Base-by-base conservation (phyloP, 371 early-diverging fungal genomes). In the Lichtheimia corymbifera region DNA sequence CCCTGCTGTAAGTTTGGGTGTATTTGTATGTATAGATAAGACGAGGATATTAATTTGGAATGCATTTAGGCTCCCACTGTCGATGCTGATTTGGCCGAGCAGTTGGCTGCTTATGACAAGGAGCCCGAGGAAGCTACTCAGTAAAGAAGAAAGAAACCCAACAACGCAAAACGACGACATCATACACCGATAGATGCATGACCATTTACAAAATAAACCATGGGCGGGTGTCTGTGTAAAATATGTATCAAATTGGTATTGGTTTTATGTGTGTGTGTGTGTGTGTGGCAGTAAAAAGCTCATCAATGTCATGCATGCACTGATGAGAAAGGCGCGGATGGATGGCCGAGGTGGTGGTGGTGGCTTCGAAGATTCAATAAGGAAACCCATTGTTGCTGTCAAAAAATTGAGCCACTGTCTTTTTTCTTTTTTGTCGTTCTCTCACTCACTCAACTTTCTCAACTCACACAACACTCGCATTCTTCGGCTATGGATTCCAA, bases 31-130 rank as follows among this genome's bases (percentile, higher is more conserved):
- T 13, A 35, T 22, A 22, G 22, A 24, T 25, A 40, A 12, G n/a
- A 59, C 15, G 6, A 18, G 41, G 20, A 25, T 24, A 40, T 17
- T 56, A 27, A 44, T 53, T 9, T 50, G 41, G n/a, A 6, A 35
- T 11, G 9, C 22, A 25, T 47, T 49, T 63, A 76, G 76, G 76
- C 67, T 42, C 79, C 79, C 53, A 40, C 73, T 62, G 70, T 78
- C 47, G 79, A 78, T 54, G 75, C 65, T 53, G 79, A 78, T 55
- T 65, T 78, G 51, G 51, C 75, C 60, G 65, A 73, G 61, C 79
- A 78, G 65, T 73, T 78, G 67, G 75, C 79, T 59, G 66, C 69
- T 62, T 78, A 78, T 53, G 79, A 78, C 65, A 68, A 70, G 44
- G 79, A 78, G 53, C 79, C 79, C 64, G 73, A 73, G 60, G 79